phyloP scores from a whole-genome alignment of 108 stramenopile genomes.

The Parietichytrium sp. region DNA sequence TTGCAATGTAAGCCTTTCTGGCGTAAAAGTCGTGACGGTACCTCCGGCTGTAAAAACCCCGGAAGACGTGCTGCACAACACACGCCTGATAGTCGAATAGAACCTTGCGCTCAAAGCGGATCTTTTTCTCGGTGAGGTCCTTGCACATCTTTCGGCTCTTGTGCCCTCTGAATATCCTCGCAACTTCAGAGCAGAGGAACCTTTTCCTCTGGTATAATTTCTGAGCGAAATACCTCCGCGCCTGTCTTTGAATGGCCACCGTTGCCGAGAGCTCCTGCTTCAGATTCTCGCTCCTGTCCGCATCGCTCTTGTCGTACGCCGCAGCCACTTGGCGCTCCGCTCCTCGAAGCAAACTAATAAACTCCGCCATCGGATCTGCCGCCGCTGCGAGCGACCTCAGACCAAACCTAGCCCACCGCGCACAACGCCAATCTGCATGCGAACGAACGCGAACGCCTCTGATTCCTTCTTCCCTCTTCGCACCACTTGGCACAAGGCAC shows the following conservation, averaged over 20 bases:
- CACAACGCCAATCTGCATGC: too few relatives aligned
- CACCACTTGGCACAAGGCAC: too few relatives aligned
- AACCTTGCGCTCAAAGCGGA: background rate
- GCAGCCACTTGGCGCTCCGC: too few relatives aligned
- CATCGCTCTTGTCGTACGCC: too few relatives aligned
- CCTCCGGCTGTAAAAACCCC: constrained; percentile 55
- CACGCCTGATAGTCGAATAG: constrained; percentile 58
- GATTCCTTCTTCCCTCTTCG: too few relatives aligned
- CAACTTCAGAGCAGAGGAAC: background rate
- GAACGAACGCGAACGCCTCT: too few relatives aligned
- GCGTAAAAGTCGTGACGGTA: constrained; percentile 53
- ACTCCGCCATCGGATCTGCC: too few relatives aligned
- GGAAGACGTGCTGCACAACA: constrained; percentile 49
- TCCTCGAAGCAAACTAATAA: too few relatives aligned
- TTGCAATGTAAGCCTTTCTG: constrained; percentile 52
- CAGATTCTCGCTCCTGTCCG: too few relatives aligned
- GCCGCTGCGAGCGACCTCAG: too few relatives aligned
- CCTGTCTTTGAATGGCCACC: constrained; percentile 4
- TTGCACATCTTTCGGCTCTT: background rate
- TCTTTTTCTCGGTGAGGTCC: background rate
- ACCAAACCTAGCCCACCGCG: too few relatives aligned
- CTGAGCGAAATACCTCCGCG: background rate
- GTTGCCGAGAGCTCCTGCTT: constrained; percentile 16
- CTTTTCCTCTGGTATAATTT: background rate
- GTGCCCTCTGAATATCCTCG: constrained; percentile 4